phyloP scores from a whole-genome alignment of 1,284 basidiomycete species.

The Heterobasidion annosum region DNA sequence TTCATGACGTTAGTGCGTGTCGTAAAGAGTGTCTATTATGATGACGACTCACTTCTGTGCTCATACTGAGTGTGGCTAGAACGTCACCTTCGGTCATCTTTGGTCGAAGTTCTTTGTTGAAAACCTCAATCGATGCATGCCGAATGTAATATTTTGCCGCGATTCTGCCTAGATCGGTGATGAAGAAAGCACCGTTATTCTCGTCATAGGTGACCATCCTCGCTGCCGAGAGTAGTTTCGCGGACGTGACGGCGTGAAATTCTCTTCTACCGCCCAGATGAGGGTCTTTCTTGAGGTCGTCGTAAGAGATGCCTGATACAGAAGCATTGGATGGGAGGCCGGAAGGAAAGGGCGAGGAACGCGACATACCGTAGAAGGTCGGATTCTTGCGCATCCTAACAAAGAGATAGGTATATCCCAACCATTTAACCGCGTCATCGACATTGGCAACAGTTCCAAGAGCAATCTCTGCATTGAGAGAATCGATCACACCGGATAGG shows the following conservation, averaged over 20 bases:
- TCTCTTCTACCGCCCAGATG: constrained; percentile 69
- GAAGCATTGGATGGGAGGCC: not conserved
- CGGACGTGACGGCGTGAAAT: constrained; percentile 67
- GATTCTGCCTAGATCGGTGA: constrained; percentile 88
- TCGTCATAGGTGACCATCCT: constrained; percentile 83
- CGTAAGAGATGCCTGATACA: constrained; percentile 65
- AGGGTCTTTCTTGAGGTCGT: constrained; percentile 71
- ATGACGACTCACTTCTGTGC: constrained; percentile 69
- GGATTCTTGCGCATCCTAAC: constrained; percentile 96
- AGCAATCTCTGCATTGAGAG: constrained; percentile 93
- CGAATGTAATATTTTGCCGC: constrained; percentile 97
- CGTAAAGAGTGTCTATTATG: not conserved
- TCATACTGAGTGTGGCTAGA: constrained; percentile 79
- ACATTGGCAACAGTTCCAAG: constrained; percentile 91
- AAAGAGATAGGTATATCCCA: constrained; percentile 96
- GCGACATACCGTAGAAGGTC: constrained; percentile 67
- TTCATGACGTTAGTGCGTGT: constrained; percentile 20
- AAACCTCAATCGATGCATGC: constrained; percentile 81
- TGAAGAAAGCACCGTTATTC: constrained; percentile 52
- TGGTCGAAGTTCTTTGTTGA: constrained; percentile 76
- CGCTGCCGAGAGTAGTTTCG: constrained; percentile 61
- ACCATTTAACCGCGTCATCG: constrained; percentile 88
- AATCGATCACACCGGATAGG: constrained; percentile 79
- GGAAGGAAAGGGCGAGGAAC: not conserved
- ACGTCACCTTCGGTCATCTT: constrained; percentile 95